Evolutionary conservation across 2,329 filamentous ascomycete species (phyloP).

Genomic region (Penicillium nordicum): DNA sequence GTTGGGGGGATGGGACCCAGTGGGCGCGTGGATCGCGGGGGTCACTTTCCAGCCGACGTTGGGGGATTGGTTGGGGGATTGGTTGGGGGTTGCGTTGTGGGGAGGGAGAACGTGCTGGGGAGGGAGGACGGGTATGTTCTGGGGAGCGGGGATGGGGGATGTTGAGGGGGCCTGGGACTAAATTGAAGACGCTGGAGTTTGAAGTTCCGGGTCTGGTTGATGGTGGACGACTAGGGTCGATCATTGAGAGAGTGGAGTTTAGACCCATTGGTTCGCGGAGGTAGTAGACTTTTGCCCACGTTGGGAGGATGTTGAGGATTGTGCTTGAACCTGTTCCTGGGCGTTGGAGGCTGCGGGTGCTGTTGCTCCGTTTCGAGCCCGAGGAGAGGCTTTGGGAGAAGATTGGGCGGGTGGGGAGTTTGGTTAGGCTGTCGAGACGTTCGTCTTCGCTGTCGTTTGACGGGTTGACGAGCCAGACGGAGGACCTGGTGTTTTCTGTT

Average conservation of each 20-base stretch:
- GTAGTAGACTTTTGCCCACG: constrained; percentile 64
- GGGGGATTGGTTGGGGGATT: constrained; percentile 16
- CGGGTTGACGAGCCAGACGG: constrained; percentile 36
- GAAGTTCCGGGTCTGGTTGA: constrained; percentile 30
- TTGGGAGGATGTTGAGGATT: constrained; percentile 43
- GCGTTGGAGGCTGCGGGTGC: constrained; percentile 34
- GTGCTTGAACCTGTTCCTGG: constrained; percentile 47
- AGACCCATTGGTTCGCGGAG: constrained; percentile 60
- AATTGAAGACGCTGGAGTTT: constrained; percentile 31
- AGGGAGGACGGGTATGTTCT: constrained; percentile 4
- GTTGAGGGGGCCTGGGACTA: constrained; percentile 32
- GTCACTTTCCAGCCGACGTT: constrained; percentile 29
- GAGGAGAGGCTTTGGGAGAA: constrained; percentile 43
- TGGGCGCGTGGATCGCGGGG: constrained; percentile 44
- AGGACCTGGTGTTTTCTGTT: constrained; percentile 26
- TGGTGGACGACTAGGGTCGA: constrained; percentile 26
- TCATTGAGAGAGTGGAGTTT: constrained; percentile 41
- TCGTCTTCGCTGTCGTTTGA: constrained; percentile 34
- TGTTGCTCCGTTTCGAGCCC: constrained; percentile 40
- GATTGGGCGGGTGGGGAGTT: constrained; percentile 34
- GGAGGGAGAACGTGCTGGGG: constrained; percentile 1
- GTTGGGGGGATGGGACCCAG: constrained; percentile 37
- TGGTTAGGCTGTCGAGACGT: constrained; percentile 36
- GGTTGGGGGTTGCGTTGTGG: neutral
- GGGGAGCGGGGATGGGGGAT: constrained; percentile 18